Evolutionary conservation across 2,329 filamentous ascomycete species (phyloP), one percentile per base, ranked within the genome.

Genomic region (Verticillium nonalfalfae): DNA sequence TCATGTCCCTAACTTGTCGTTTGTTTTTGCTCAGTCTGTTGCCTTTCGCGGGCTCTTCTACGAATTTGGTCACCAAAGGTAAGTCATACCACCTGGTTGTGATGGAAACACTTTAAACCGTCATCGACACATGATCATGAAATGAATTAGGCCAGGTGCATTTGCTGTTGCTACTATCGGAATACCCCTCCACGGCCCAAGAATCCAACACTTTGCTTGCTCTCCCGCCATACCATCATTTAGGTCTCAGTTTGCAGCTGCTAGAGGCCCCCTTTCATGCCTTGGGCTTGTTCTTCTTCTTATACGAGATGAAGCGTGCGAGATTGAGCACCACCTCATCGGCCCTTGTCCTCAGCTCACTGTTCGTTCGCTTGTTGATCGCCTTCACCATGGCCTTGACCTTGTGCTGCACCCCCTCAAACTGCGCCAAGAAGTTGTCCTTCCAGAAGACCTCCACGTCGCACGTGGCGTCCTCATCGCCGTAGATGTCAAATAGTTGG

Each of bases 401-500:
- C 73, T 83, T 85, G 39, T 84, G 81, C 26, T 81, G 66, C 7
- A 75, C 74, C 15, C 79, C 81, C 65, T 87, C 83, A 1, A 90
- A 74, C 63, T 85, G 84, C 66, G 80, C 78, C 60, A 87, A 71
- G 68, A 90, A 85, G 64, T 78, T 78, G 64, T 85, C 79, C 66
- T 80, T 79, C 83, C 86, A 88, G 72, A 89, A 90, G 2, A 90
- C 86, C 33, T 82, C 79, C 61, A 75, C 77, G 69, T 90, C 87
- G 69, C 82, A 87, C 11, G 79, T 75, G 60, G 76, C 79, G 13
- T 77, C 78, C 70, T 86, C 85, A 69, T 90, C 84, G 33, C 80
- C 83, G 72, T 90, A 90, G 7, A 90, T 79, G 66, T 90, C 87
- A 66, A 88, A 88, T 18, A 90, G 64, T 71, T 88, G 85, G 72